These are phyloP conservation scores for Pleurotus salmoneostramineus DNA, from an alignment of 768 basidiomycete species.

Conservation along the genomic window DNA sequence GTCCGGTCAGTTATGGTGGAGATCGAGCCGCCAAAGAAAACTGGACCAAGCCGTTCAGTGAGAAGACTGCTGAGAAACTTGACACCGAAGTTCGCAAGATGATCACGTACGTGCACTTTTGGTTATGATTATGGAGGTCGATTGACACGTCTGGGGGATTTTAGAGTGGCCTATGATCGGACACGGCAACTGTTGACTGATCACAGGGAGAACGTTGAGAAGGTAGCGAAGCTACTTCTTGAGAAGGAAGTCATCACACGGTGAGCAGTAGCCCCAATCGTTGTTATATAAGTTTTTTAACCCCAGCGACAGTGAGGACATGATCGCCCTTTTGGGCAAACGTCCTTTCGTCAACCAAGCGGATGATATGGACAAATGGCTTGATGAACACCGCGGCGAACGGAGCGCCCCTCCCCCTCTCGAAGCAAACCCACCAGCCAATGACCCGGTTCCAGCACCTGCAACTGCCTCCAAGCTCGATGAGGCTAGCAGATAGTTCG, in stretches of 20 bases:
- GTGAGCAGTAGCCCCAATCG: constrained; percentile 34
- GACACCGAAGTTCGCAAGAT: constrained; percentile 92
- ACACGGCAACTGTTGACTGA: constrained; percentile 78
- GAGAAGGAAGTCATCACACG: constrained; percentile 95
- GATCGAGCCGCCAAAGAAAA: constrained; percentile 76
- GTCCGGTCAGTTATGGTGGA: constrained; percentile 96
- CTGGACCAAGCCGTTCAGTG: constrained; percentile 98
- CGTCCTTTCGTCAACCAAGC: constrained; percentile 73
- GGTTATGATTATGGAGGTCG: constrained; percentile 4
- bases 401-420: constrained; percentile 65
- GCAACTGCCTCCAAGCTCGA: constrained; percentile 3
- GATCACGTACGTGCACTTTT: constrained; percentile 57
- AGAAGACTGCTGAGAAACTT: constrained; percentile 93
- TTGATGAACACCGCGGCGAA: constrained; percentile 74
- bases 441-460: constrained; percentile 15
- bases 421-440: constrained; percentile 37
- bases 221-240: constrained; percentile 86
- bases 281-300: neutral
- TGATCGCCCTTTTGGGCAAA: constrained; percentile 79
- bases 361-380: constrained; percentile 97
- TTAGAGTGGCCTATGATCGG: constrained; percentile 72
- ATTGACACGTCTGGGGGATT: neutral
- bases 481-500: neutral
- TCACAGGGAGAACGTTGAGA: constrained; percentile 86
- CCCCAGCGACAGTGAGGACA: constrained; percentile 63